Evolutionary conservation across 805 yeast genomes (phyloP), one percentile per base, ranked within the genome.

Genomic region (Saturnispora saitoi): DNA sequence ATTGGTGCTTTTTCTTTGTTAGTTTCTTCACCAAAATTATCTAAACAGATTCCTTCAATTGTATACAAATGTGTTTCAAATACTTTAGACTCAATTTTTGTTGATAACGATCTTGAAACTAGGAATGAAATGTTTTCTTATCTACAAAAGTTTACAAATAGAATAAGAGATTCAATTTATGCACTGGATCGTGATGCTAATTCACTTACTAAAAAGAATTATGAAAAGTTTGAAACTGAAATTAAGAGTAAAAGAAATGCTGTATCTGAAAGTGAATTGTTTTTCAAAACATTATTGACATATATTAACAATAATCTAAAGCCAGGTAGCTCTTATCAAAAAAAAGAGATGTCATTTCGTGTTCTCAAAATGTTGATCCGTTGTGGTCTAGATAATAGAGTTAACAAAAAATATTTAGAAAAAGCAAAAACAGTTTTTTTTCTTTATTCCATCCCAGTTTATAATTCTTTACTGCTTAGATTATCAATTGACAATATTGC

Each of bases 81-180:
- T 0, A 65, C 73, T 29, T 57, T 82, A 4, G 76, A 75, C 29
- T 64, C 73, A 4, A 71, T 81, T 52, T 73, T 83, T 49, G 70
- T 75, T n/a, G 95, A 86, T 50, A 70, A 76, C 17, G 79, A 82
- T 48, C 71, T 86, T 14, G 90, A 84, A 51, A 70, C 77, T 1
- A 70, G 96, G 58, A 81, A 81, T 53, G 80, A 77, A 42, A 78
- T 86, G 45, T 70, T 71, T 26, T 80, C 91, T 3, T 58, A 77
- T 15, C 64, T 89, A 49, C 74, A 82, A 48, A 78, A 73, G 48
- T 81, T 89, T 53, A 59, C 87, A 11, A 62, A 72, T 28, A 70
- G 96, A 55, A 63, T 86, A 15, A 73, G 85, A 54, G 93, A 83
- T 47, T 84, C 90, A 0, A 65, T 83, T 1, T 80, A 83, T 60